Percentiles rank a stretch among this genome's conserved stretches.
phyloP scores from a whole-genome alignment of 257 asterid genomes.

The Gardenia jasminoides region DNA sequence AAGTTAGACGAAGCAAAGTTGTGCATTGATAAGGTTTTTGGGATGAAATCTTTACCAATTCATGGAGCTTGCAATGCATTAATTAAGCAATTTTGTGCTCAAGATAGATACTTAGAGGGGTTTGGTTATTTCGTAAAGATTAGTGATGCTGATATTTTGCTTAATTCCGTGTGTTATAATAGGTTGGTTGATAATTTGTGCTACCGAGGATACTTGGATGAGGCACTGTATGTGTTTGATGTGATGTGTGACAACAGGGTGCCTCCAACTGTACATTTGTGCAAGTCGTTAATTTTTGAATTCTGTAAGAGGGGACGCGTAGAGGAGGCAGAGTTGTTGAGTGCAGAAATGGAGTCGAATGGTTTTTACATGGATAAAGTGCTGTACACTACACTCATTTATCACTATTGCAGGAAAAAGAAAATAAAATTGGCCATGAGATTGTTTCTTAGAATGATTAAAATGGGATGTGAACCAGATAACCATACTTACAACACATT shows the following conservation, averaged over 20 bases:
- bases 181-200: conserved; percentile 45
- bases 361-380: conserved; percentile 50
- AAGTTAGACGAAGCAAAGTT: conserved; percentile 51
- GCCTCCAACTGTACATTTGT: conserved; percentile 42
- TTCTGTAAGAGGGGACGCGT: conserved; percentile 50
- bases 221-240: conserved; percentile 45
- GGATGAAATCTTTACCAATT: conserved; percentile 29
- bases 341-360: conserved; percentile 41
- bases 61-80: conserved; percentile 46
- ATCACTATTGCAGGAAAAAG: conserved; percentile 46
- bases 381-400: conserved; percentile 49
- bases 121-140: conserved; percentile 37
- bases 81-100: conserved; percentile 29
- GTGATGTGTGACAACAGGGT: conserved; percentile 39
- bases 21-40: conserved; percentile 36
- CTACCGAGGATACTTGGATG: conserved; percentile 41
- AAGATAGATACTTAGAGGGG: conserved; percentile 42
- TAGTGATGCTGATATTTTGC: conserved; percentile 26
- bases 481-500: conserved; percentile 49
- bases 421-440: conserved; percentile 66
- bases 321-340: conserved; percentile 53
- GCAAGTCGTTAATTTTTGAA: conserved; percentile 44
- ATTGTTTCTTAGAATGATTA: conserved; percentile 51
- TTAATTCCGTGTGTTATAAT: conserved; percentile 42
- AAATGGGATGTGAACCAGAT: conserved; percentile 53